Evolutionary conservation across 768 basidiomycete genomes (phyloP).

Genomic region (Collybia mongolica): DNA sequence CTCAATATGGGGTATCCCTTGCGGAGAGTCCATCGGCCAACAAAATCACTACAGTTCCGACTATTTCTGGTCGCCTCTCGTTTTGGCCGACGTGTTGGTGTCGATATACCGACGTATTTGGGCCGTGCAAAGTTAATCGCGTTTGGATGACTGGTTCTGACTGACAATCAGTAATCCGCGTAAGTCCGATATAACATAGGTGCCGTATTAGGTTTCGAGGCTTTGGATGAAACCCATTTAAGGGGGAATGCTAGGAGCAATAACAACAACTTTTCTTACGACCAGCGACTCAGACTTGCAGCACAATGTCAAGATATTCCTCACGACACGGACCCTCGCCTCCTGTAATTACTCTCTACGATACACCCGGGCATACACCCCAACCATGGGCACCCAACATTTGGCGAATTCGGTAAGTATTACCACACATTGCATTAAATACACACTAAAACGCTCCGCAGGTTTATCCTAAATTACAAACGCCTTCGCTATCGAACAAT

Average conservation of each 20-base stretch:
- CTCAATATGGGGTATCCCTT: no score
- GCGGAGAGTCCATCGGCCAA: no score
- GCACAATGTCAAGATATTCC: constrained; percentile 16
- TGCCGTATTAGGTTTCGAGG: not conserved
- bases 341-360: constrained; percentile 64
- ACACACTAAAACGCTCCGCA: constrained; percentile 19
- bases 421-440: not conserved
- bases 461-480: constrained; percentile 78
- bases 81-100: constrained; percentile 1
- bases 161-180: constrained; percentile 1
- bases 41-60: not conserved
- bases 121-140: not conserved
- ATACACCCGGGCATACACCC: constrained; percentile 55
- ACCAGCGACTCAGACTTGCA: not conserved
- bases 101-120: not conserved
- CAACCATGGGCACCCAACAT: constrained; percentile 79
- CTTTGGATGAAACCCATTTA: constrained; percentile 1
- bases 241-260: not conserved
- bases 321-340: constrained; percentile 19
- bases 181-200: not conserved
- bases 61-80: not conserved
- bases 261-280: not conserved
- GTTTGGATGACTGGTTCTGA: constrained; percentile 7
- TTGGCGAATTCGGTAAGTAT: constrained; percentile 63
- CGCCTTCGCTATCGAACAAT: constrained; percentile 65